A percentile compares a stretch with the other conserved stretches of the same genome.
phyloP scores from a whole-genome alignment of 2,329 filamentous ascomycete genomes.

The Trichophyton simii region DNA sequence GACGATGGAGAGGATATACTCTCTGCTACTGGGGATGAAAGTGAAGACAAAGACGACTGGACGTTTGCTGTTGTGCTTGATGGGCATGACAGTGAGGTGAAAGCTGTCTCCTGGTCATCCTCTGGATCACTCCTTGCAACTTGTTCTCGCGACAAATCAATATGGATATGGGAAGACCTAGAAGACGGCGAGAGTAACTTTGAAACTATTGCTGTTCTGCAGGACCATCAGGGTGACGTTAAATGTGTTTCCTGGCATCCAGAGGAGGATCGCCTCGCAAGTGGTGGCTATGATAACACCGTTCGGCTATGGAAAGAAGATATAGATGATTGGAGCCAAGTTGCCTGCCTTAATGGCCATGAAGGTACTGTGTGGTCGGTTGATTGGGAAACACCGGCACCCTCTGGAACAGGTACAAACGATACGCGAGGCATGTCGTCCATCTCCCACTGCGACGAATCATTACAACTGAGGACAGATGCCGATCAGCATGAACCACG shows the following conservation, averaged over 20 bases:
- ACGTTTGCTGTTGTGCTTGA: constrained; percentile 84
- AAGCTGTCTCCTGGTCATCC: constrained; percentile 52
- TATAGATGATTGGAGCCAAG: constrained; percentile 85
- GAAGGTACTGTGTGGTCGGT: constrained; percentile 80
- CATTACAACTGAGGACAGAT: not conserved
- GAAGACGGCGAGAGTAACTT: constrained; percentile 79
- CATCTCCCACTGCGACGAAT: constrained; percentile 14
- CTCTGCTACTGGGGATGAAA: constrained; percentile 31
- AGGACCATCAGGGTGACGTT: constrained; percentile 89
- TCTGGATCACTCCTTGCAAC: constrained; percentile 75
- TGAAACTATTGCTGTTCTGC: constrained; percentile 88
- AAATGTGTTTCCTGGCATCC: constrained; percentile 92
- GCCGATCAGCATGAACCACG: constrained; percentile 35
- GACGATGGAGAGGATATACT: constrained; percentile 19
- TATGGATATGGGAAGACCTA: constrained; percentile 98
- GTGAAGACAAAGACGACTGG: constrained; percentile 67
- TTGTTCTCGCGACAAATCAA: constrained; percentile 80
- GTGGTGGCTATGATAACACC: constrained; percentile 87
- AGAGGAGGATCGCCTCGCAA: constrained; percentile 65
- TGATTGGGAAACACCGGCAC: constrained; percentile 43
- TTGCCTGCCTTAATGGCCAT: constrained; percentile 69
- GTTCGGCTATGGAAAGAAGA: constrained; percentile 84
- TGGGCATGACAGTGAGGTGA: constrained; percentile 92
- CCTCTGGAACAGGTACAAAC: not conserved
- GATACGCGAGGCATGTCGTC: constrained; percentile 8